Evolutionary conservation across 441 rosid species (phyloP).

Genomic region (Croton setiger): DNA sequence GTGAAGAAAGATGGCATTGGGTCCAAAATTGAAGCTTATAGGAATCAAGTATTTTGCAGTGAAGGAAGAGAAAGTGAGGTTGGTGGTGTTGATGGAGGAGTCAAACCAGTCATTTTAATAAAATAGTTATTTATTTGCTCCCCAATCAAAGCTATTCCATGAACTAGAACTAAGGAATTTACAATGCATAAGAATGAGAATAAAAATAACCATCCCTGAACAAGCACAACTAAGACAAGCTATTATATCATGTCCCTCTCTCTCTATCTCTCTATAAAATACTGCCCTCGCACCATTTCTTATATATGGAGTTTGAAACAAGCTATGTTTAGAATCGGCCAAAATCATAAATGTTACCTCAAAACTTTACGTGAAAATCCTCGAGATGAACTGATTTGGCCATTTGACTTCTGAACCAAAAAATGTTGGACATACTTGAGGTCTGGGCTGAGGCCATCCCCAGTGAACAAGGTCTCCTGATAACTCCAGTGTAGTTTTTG

Average conservation of each 20-base stretch:
- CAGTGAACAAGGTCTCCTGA: neutral
- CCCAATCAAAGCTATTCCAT: no score
- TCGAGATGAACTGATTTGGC: no score
- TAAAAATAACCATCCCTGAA: neutral
- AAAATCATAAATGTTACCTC: no score
- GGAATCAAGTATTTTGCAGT: conserved; percentile 65
- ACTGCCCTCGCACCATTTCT: neutral
- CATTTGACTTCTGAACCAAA: no score
- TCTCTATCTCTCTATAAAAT: no score
- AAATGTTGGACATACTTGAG: neutral
- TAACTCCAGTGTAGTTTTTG: neutral
- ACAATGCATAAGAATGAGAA: neutral
- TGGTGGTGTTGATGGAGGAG: no score
- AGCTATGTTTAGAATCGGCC: neutral
- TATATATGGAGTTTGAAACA: neutral
- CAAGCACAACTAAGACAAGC: neutral
- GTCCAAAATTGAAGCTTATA: conserved; percentile 69
- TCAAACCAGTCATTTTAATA: no score
- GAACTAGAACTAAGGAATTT: no score
- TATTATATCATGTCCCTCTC: no score
- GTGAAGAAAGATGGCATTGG: conserved; percentile 77
- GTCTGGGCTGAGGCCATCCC: neutral
- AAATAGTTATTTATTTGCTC: no score
- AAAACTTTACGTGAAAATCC: no score
- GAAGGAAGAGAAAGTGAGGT: conserved; percentile 62